Evolutionary conservation across 768 basidiomycete species (phyloP).

Genomic region (Cystofilobasidium capitatum): DNA sequence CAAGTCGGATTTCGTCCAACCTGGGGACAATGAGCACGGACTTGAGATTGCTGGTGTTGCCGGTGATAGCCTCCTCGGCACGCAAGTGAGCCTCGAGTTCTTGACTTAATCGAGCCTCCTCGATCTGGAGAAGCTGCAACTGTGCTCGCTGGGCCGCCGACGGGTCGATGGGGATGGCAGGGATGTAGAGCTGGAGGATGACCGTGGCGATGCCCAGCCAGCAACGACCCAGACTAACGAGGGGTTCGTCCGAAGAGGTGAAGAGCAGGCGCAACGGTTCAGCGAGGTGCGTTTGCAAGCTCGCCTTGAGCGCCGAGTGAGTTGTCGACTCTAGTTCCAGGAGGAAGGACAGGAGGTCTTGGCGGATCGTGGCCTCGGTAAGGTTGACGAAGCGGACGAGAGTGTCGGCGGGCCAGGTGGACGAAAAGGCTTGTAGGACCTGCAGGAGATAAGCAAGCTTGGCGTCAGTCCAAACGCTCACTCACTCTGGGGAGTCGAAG

Average conservation of each 20-base stretch:
- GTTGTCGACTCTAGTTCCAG: constrained; percentile 10
- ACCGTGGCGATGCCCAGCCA: constrained; percentile 58
- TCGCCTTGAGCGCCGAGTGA: constrained; percentile 5
- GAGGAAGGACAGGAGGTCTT: constrained; percentile 1
- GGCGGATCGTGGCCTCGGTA: neutral
- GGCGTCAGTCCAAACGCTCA: neutral
- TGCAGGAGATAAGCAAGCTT: neutral
- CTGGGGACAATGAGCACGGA: neutral
- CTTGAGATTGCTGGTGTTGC: constrained; percentile 47
- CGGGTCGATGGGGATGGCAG: constrained; percentile 79
- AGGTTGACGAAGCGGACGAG: neutral
- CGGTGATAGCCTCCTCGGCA: constrained; percentile 52
- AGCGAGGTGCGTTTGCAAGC: constrained; percentile 13
- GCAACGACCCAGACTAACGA: constrained; percentile 43
- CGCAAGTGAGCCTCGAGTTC: constrained; percentile 51
- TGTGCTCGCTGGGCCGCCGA: constrained; percentile 53
- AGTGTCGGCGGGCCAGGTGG: constrained; percentile 18
- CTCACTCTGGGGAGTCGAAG: neutral
- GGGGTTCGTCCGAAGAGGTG: constrained; percentile 27
- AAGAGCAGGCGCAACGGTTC: constrained; percentile 7
- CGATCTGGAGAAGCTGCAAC: constrained; percentile 44
- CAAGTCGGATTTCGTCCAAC: constrained; percentile 5
- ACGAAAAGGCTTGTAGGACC: constrained; percentile 27
- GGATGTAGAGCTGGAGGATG: constrained; percentile 64
- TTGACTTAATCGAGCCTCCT: constrained; percentile 42